Base-by-base conservation (phyloP, 331 rosid genomes). In the Spiraea crenata region DNA sequence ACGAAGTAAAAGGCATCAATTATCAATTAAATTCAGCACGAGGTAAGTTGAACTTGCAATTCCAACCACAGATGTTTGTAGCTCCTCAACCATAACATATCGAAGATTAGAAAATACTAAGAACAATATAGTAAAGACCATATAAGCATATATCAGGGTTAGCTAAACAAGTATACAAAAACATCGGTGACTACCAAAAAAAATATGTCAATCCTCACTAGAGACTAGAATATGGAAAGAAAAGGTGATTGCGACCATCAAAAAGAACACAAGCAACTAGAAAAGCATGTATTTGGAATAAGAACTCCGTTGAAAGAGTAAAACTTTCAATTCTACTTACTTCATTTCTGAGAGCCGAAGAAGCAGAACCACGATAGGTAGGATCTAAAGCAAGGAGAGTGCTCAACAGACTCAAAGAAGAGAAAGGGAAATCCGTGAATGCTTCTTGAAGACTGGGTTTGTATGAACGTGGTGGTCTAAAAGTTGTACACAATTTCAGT, bases 321-420 rank as follows among this genome's bases (percentile, higher is more conserved):
- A 56, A 8, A 63, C 8, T 66, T 71, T 52, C 35, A 71, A 39
- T 38, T 66, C 19, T 25, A 59, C 83, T 69, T 64, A 88, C 98
- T 81, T 76, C 85, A 72, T 83, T 80, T 69, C 83, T 79, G n/a
- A 93, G 90, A 78, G 96, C 93, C 56, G 70, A 81, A 65, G 86
- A 84, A 6, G 96, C 92, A 62, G 67, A 74, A 52, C 97, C 93
- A 11, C 98, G 93, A 64, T 80, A 84, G 67, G 82, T 75, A 67
- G 96, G 98, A 74, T 93, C 97, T 59, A 93, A 70, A 34, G 93
- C 87, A 68, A 90, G 96, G 64, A 93, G 88, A 62, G 85, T 85
- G 69, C 80, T 84, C 71, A 93, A 71, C 55, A 93, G 88, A 67
- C 89, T 88, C 69, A 87, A 76, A 39, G 97, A 85, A 73, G 95